These are phyloP conservation scores for Dioszegia hungarica DNA, from an alignment of 768 basidiomycete species.

Conservation along the genomic window DNA sequence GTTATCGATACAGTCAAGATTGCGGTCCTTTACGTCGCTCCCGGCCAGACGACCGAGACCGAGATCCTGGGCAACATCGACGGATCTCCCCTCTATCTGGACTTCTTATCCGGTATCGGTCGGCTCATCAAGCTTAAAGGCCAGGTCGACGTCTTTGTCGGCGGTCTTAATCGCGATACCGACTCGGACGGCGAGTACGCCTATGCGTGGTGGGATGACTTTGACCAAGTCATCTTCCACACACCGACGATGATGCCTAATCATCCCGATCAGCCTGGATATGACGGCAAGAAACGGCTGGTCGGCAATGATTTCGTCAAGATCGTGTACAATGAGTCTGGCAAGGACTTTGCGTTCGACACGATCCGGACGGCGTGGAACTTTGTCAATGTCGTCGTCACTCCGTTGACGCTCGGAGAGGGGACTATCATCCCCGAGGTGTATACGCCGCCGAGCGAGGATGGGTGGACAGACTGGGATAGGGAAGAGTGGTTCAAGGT, in stretches of 20 bases:
- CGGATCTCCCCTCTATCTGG: constrained; percentile 90
- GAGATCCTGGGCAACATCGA: constrained; percentile 86
- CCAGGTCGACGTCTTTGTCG: constrained; percentile 86
- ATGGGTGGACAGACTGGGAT: constrained; percentile 51
- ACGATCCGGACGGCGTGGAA: constrained; percentile 90
- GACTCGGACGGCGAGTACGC: constrained; percentile 94
- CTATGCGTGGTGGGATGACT: constrained; percentile 99
- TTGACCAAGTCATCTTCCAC: constrained; percentile 89
- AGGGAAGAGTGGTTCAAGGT: constrained; percentile 97
- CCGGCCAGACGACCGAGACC: constrained; percentile 74
- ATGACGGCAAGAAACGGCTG: constrained; percentile 83
- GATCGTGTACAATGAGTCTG: constrained; percentile 97
- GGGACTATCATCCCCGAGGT: constrained; percentile 57
- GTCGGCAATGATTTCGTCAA: constrained; percentile 96
- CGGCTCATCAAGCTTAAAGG: constrained; percentile 80
- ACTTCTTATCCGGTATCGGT: constrained; percentile 86
- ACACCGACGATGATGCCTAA: constrained; percentile 97
- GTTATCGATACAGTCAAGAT: constrained; percentile 98
- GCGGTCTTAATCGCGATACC: constrained; percentile 68
- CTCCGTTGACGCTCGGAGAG: constrained; percentile 55
- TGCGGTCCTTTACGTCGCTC: constrained; percentile 91
- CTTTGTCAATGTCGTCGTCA: constrained; percentile 94
- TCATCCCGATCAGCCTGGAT: constrained; percentile 50
- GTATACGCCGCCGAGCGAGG: constrained; percentile 47
- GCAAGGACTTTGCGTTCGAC: constrained; percentile 76